Percentiles rank a stretch among this genome's conserved stretches.
phyloP scores from a whole-genome alignment of 192 early-diverging fungal species.

The Borealophlyctis nickersoniae region DNA sequence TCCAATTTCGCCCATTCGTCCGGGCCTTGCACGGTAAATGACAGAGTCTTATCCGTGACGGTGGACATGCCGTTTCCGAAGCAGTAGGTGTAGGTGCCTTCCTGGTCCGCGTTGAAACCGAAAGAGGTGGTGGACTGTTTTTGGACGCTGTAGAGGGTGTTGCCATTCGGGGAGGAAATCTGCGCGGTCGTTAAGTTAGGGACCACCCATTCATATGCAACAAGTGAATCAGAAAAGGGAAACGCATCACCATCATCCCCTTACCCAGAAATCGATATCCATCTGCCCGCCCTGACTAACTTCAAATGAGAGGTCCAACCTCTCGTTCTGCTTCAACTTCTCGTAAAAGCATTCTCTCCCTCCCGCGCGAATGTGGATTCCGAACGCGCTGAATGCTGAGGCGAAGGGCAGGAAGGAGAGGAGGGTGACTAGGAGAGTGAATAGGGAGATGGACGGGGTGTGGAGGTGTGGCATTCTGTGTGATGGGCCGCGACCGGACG shows the following conservation, averaged over 20 bases:
- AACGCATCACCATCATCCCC: not conserved
- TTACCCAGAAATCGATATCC: constrained; percentile 70
- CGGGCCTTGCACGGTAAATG: constrained; percentile 32
- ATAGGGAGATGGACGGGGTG: too few species aligned
- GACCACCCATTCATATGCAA: too few species aligned
- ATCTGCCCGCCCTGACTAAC: constrained; percentile 63
- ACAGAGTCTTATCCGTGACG: constrained; percentile 54
- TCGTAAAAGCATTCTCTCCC: constrained; percentile 65
- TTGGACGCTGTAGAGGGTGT: constrained; percentile 21
- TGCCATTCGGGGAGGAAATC: constrained; percentile 27
- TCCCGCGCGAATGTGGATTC: not conserved
- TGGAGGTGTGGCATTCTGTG: too few species aligned
- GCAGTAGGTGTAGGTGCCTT: constrained; percentile 69
- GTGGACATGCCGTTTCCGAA: constrained; percentile 73
- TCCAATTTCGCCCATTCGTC: constrained; percentile 25
- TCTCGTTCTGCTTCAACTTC: constrained; percentile 52
- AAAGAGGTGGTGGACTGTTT: constrained; percentile 22
- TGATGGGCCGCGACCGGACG: too few species aligned
- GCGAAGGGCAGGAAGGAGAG: not conserved
- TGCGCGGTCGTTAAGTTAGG: not conserved
- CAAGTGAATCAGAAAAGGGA: too few species aligned
- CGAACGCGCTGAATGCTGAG: constrained; percentile 21
- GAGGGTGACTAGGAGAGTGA: not conserved
- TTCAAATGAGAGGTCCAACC: constrained; percentile 67
- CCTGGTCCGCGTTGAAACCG: constrained; percentile 41